Base-by-base conservation (phyloP, 2,329 filamentous ascomycete species). In the Penicillium olsonii region DNA sequence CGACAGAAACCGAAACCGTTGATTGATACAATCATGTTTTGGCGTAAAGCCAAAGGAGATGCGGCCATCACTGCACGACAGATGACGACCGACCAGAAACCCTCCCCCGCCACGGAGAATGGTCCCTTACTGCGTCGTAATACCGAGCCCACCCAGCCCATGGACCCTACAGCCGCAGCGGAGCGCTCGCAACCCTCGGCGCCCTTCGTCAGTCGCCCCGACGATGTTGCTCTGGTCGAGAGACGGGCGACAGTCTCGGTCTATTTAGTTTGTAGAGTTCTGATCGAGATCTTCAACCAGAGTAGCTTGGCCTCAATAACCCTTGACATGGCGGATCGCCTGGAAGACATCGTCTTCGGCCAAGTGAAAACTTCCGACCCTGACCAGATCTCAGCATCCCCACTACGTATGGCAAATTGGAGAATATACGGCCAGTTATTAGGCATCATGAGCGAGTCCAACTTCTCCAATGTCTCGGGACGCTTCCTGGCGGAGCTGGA, bases 21-120 rank as follows among this genome's bases (percentile, higher is more conserved):
- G 43, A 96, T 99, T 63, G 94, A 99, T 70, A 92, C 90, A 17
- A 91, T 99, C 69, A 99, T 99, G 90, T 82, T 95, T 26, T 99
- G 94, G 94, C 85, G 94, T 48, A 97, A 96, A 71, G 89, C 84
- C 57, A 97, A 97, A 75, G 95, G 91, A 57, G 92, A 97, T 70
- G 85, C 87, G 18, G 91, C 92, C 22, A 87, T 84, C 60, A 83
- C 87, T 55, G 86, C 87, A 22, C 75, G 76, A 44, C 74, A 76
- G 40, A 62, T 62, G 50, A 58, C 59, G 18, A 65, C 54, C 34
- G 59, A 62, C 45, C 68, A 64, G 11, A 53, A 67, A 61, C 50
- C 59, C 27, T 71, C 67, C 37, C 52, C 59, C 67, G 5, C 73
- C 70, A 7, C 66, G 49, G 50, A 79, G 70, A 33, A 78, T 19